phyloP scores from a whole-genome alignment of 495 filamentous ascomycete genomes.

The Durotheca rogersii region DNA sequence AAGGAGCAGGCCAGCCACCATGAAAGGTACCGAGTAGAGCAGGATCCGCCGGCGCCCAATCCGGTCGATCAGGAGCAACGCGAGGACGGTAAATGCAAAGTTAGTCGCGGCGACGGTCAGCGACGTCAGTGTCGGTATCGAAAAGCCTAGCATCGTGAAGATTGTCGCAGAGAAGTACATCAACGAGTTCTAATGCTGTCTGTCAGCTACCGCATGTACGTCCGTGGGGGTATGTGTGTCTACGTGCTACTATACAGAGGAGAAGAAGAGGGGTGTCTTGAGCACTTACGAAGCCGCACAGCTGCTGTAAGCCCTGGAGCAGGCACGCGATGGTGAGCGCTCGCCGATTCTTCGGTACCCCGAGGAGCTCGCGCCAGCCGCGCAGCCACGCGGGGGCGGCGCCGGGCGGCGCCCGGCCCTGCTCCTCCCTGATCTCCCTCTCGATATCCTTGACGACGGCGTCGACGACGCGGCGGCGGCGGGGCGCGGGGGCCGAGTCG shows the following conservation, averaged over 20 bases:
- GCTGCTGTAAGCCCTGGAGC: constrained; percentile 83
- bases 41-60: constrained; percentile 80
- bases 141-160: constrained; percentile 77
- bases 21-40: constrained; percentile 80
- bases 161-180: constrained; percentile 97
- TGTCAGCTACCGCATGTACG: constrained; percentile 28
- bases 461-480: constrained; percentile 53
- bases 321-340: constrained; percentile 82
- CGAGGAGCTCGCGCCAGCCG: constrained; percentile 57
- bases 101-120: constrained; percentile 83
- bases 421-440: constrained; percentile 67
- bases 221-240: too few species aligned
- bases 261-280: background rate
- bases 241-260: background rate
- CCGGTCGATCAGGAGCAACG: constrained; percentile 75
- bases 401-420: constrained; percentile 46
- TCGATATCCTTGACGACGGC: constrained; percentile 64
- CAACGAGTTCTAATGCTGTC: constrained; percentile 66
- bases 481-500: constrained; percentile 44
- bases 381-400: constrained; percentile 37
- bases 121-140: constrained; percentile 76
- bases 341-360: constrained; percentile 65
- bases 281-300: constrained; percentile 77
- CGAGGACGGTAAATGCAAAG: constrained; percentile 74
- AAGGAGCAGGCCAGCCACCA: constrained; percentile 68